phyloP scores from a whole-genome alignment of 2,329 filamentous ascomycete species.

The Aspergillus intermedius region DNA sequence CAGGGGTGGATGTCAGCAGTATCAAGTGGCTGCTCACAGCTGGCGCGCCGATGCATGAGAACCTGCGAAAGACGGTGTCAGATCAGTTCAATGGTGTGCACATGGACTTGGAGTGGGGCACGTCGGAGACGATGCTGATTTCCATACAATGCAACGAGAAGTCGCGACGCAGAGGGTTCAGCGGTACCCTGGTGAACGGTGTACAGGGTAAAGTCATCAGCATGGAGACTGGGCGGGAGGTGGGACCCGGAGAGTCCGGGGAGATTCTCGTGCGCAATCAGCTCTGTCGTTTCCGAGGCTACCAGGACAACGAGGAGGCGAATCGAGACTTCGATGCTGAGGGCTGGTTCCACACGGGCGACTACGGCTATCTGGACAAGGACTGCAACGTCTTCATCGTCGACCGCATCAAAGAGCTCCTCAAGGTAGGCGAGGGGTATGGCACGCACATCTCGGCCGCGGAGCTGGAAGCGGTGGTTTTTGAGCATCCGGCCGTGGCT shows the following conservation, averaged over 20 bases:
- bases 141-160: conserved; percentile 16
- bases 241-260: conserved; percentile 9
- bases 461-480: conserved; percentile 29
- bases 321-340: conserved; percentile 14
- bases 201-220: conserved; percentile 13
- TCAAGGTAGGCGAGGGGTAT: conserved; percentile 32
- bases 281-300: conserved; percentile 12
- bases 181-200: conserved; percentile 14
- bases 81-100: conserved; percentile 13
- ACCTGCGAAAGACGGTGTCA: conserved; percentile 12
- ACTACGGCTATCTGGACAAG: conserved; percentile 17
- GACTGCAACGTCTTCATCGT: conserved; percentile 17
- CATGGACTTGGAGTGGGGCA: conserved; percentile 19
- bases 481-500: conserved; percentile 22
- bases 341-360: conserved; percentile 19
- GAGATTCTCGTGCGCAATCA: conserved; percentile 19
- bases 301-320: conserved; percentile 15
- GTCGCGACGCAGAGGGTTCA: conserved; percentile 14
- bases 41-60: conserved; percentile 19
- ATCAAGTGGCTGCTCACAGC: conserved; percentile 22
- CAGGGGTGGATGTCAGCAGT: conserved; percentile 8
- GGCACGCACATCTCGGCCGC: conserved; percentile 26
- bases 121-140: conserved; percentile 19
- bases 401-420: conserved; percentile 24
- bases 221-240: conserved; percentile 11